Evolutionary conservation across 176 grass and related monocot genomes (phyloP), one percentile per base, ranked within the genome.

Genomic region (Avena insularis): DNA sequence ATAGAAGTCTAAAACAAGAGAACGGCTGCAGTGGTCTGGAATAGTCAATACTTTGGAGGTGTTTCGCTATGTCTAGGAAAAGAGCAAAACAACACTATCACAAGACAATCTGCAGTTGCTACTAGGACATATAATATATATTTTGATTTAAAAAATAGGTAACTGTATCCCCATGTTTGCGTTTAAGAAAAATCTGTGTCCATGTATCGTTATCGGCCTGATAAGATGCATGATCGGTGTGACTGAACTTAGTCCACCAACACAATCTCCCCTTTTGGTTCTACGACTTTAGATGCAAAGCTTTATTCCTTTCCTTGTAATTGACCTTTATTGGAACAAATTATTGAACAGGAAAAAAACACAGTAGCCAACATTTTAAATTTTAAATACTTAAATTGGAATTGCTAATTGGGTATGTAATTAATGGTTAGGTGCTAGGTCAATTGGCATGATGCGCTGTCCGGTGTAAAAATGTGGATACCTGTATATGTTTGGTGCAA

Each of bases 291-390:
- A 17, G 36, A 27, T 20, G 38, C 8, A 84, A 58, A 58, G 12
- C 20, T 83, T 83, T 78, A 36, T 51, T 73, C 5, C 72, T 31
- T 84, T 23, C 51, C 20, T 70, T 86, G 23, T 74, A 57, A 81
- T 36, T 17, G 36, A 77, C 6, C 23, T 79, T 25, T 61, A 21
- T 64, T 67, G 38, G 25, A 68, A 29, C 48, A 84, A 61, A 59
- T 78, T 47, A 12, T 60, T 69, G 50, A 19, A 77, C 60, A 20
- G 54, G 11, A 0, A 60, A 80, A 43, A 72, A 80, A 16, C 4
- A 7, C 33, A 50, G 10, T 48, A 66, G 9, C 58, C 16, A 71
- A 50, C 13, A 19, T 77, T 83, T 48, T 25, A 69, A 77, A 58
- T n/a, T 83, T 48, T 25, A 69, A 77, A 58, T n/a, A 25, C 56